These are phyloP conservation scores for Tuber magnatum DNA, from an alignment of 495 filamentous ascomycete genomes.

Conservation along the genomic window DNA sequence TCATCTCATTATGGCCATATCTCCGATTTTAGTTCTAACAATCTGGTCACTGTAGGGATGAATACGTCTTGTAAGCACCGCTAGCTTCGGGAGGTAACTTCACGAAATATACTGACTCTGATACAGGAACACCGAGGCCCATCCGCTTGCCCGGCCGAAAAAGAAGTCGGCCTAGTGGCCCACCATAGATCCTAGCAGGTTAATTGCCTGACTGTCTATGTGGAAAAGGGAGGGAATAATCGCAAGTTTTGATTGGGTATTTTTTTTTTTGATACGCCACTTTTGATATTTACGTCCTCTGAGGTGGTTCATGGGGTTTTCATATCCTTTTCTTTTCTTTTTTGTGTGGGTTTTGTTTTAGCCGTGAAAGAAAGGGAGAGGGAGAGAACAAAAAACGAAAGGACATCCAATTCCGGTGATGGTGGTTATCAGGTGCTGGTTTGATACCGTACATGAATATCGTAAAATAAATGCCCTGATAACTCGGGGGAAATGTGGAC, in stretches of 20 bases:
- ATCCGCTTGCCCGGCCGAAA: constrained; percentile 56
- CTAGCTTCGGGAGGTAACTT: not conserved
- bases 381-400: not conserved
- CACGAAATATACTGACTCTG: constrained; percentile 37
- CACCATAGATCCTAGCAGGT: not conserved
- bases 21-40: not conserved
- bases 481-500: not conserved
- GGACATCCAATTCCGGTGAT: not conserved
- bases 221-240: not conserved
- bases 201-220: constrained; percentile 18
- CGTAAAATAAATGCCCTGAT: not conserved
- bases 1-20: not conserved
- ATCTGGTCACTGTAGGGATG: constrained; percentile 43
- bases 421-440: not conserved
- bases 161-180: constrained; percentile 15
- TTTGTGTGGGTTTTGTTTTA: not conserved
- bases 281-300: not conserved
- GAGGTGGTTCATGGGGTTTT: not conserved
- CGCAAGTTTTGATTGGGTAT: not conserved
- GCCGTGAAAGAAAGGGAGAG: not conserved
- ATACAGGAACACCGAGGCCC: constrained; percentile 64
- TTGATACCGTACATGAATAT: not conserved
- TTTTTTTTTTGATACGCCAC: constrained; percentile 10
- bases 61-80: constrained; percentile 55
- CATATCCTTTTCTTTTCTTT: not conserved